These are phyloP conservation scores for Camelina sativa DNA, from an alignment of 345 rosid species.

Conservation along the genomic window DNA sequence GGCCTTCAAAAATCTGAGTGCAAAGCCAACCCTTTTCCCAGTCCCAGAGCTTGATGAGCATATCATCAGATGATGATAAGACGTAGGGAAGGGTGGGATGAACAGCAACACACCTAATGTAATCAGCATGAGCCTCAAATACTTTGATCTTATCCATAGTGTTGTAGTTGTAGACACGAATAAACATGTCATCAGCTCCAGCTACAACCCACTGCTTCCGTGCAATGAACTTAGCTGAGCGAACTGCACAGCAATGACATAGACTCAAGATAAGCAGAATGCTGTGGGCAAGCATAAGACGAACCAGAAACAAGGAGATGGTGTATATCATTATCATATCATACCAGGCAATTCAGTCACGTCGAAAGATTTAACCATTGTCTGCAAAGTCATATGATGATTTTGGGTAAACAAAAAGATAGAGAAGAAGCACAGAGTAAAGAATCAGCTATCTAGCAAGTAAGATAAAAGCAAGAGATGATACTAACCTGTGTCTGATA, in stretches of 20 bases:
- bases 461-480: slow-evolving; percentile 16
- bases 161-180: slow-evolving; percentile 79
- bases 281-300: background rate
- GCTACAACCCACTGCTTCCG: slow-evolving; percentile 87
- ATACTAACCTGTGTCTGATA: slow-evolving; percentile 74
- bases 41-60: slow-evolving; percentile 90
- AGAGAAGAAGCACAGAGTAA: background rate
- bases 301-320: background rate
- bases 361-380: slow-evolving; percentile 82
- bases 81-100: slow-evolving; percentile 79
- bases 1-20: slow-evolving; percentile 75
- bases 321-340: slow-evolving; percentile 9
- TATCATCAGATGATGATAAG: slow-evolving; percentile 77
- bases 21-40: slow-evolving; percentile 89
- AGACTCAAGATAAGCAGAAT: slow-evolving; percentile 27
- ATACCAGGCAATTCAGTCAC: slow-evolving; percentile 88
- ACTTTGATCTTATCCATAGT: slow-evolving; percentile 81
- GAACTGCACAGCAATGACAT: slow-evolving; percentile 57
- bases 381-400: slow-evolving; percentile 48
- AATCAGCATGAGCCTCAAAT: slow-evolving; percentile 85
- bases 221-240: slow-evolving; percentile 87
- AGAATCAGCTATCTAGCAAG: background rate
- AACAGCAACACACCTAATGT: slow-evolving; percentile 76
- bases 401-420: slow-evolving; percentile 34
- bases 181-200: slow-evolving; percentile 81